These are phyloP conservation scores for Posidonia oceanica DNA, from an alignment of 116 monocot genomes.

Conservation along the genomic window DNA sequence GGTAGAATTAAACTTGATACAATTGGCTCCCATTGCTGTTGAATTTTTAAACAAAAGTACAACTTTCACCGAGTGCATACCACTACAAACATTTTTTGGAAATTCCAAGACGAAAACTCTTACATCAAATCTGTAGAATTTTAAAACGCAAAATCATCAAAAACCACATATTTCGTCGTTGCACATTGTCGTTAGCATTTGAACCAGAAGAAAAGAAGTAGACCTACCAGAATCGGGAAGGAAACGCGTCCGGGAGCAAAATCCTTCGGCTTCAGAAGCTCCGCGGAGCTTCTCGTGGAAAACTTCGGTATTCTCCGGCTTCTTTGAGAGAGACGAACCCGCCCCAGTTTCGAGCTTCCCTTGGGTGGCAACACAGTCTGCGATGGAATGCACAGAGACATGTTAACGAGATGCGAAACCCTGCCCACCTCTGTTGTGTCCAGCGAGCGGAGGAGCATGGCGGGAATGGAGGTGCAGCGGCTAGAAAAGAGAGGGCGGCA, in stretches of 20 bases:
- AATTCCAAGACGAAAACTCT: not conserved
- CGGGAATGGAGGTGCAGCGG: no score
- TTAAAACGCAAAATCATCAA: not conserved
- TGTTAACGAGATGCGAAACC: not conserved
- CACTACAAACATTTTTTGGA: not conserved
- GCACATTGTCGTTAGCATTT: not conserved
- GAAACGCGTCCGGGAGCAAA: not conserved
- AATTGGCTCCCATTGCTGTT: not conserved
- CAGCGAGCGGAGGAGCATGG: no score
- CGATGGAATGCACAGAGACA: conserved; percentile 1
- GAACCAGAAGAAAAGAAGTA: not conserved
- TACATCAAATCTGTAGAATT: not conserved
- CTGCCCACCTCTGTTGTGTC: no score
- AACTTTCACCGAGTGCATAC: not conserved
- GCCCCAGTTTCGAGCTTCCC: not conserved
- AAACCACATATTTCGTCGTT: not conserved
- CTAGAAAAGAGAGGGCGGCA: no score
- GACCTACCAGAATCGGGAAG: conserved; percentile 1
- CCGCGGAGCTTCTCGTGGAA: conserved; percentile 1
- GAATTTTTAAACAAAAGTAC: not conserved
- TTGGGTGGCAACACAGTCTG: not conserved
- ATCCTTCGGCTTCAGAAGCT: not conserved
- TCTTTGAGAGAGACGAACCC: not conserved
- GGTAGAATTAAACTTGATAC: no score
- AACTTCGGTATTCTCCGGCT: not conserved